phyloP scores from a whole-genome alignment of 2,329 filamentous ascomycete species.

The Colletotrichum chrysophilum region DNA sequence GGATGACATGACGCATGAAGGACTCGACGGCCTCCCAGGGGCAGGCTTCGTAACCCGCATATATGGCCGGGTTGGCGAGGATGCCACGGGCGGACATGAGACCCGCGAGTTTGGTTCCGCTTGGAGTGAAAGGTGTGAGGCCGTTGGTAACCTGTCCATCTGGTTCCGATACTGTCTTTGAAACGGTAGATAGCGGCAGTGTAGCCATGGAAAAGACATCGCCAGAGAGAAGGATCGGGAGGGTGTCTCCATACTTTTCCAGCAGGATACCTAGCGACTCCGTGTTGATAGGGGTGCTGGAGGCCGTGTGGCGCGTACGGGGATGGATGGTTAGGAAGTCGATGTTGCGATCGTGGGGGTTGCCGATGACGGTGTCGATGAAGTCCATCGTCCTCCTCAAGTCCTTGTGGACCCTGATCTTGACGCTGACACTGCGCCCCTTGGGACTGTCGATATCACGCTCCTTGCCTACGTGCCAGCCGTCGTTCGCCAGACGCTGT shows the following conservation, averaged over 20 bases:
- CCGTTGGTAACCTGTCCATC: neutral
- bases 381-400: slow-evolving; percentile 66
- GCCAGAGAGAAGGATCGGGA: slow-evolving; percentile 72
- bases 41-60: slow-evolving; percentile 60
- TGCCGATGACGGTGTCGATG: slow-evolving; percentile 64
- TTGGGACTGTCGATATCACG: slow-evolving; percentile 45
- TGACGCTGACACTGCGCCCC: slow-evolving; percentile 69
- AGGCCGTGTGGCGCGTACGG: slow-evolving; percentile 65
- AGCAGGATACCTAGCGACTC: slow-evolving; percentile 64
- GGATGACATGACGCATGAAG: slow-evolving; percentile 64
- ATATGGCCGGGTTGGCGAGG: slow-evolving; percentile 71
- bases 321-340: slow-evolving; percentile 77
- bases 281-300: slow-evolving; percentile 64
- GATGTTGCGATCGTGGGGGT: slow-evolving; percentile 54
- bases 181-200: slow-evolving; percentile 46
- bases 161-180: neutral
- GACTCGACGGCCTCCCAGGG: slow-evolving; percentile 67
- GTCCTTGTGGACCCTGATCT: slow-evolving; percentile 73
- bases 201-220: slow-evolving; percentile 66
- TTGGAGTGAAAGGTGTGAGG: slow-evolving; percentile 29
- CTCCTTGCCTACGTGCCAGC: slow-evolving; percentile 55
- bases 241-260: slow-evolving; percentile 52
- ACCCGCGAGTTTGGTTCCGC: slow-evolving; percentile 59
- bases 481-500: slow-evolving; percentile 52
- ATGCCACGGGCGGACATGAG: slow-evolving; percentile 75